These are phyloP conservation scores for Murraya koenigii DNA, from an alignment of 345 rosid genomes.

Conservation along the genomic window DNA sequence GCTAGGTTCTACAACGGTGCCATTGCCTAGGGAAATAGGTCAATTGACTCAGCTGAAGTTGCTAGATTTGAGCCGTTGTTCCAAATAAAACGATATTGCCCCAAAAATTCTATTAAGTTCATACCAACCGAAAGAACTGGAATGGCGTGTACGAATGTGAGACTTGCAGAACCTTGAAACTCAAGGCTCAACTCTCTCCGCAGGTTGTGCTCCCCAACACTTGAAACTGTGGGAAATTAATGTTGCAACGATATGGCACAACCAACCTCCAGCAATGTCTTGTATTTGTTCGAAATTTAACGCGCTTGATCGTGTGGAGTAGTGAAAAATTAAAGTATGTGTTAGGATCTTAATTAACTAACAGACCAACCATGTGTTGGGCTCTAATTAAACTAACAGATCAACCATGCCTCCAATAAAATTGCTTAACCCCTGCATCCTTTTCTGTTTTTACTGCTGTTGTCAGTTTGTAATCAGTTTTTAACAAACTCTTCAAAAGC, in stretches of 20 bases:
- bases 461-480: too few relatives aligned
- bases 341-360: too few relatives aligned
- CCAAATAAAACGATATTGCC: background rate
- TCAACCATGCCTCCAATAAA: too few relatives aligned
- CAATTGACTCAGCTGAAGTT: conserved; percentile 7
- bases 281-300: background rate
- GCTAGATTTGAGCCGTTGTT: conserved; percentile 13
- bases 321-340: too few relatives aligned
- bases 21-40: conserved; percentile 22
- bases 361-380: too few relatives aligned
- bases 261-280: background rate
- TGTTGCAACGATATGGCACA: conserved; percentile 2
- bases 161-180: background rate
- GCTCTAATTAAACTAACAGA: too few relatives aligned
- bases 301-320: too few relatives aligned
- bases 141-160: too few relatives aligned
- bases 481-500: too few relatives aligned
- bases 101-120: background rate
- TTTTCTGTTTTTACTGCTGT: too few relatives aligned
- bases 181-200: background rate
- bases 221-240: background rate
- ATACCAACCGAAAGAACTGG: conserved; percentile 22
- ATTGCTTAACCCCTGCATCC: too few relatives aligned
- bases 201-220: conserved; percentile 28
- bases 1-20: background rate